Conservation (phyloP, 768 basidiomycete species). For the Boletus reticuloceps region DNA sequence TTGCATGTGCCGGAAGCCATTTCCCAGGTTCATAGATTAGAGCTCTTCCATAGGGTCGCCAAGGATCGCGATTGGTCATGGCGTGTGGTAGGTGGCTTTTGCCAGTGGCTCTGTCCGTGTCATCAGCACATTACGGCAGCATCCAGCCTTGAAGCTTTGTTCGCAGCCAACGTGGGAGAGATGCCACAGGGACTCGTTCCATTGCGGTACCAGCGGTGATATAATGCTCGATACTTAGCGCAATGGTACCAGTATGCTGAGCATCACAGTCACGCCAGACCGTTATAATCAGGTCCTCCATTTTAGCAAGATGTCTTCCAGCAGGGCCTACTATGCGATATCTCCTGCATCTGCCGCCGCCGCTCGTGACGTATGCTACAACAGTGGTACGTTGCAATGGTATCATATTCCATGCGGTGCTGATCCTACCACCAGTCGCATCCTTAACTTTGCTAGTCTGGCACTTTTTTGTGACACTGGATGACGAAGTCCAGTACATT, state of each 20-base stretch:
- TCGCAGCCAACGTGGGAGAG: conserved; percentile 3
- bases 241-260: too few species aligned
- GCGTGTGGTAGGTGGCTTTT: too few species aligned
- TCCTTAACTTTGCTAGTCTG: conserved; percentile 14
- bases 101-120: too few species aligned
- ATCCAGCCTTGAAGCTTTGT: too few species aligned
- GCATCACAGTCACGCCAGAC: neutral
- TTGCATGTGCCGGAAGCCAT: too few species aligned
- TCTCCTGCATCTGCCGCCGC: neutral
- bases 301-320: neutral
- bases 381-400: conserved; percentile 4
- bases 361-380: conserved; percentile 9
- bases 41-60: too few species aligned
- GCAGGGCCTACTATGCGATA: neutral
- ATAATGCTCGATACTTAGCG: neutral
- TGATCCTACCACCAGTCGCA: conserved; percentile 11
- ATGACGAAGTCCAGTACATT: conserved; percentile 19
- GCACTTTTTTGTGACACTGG: conserved; percentile 10
- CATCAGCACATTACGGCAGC: too few species aligned
- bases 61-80: too few species aligned
- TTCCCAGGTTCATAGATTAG: too few species aligned
- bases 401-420: neutral
- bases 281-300: neutral
- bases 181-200: neutral
- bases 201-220: neutral